phyloP scores from a whole-genome alignment of 108 stramenopile genomes.

The Cyclotella cryptica region DNA sequence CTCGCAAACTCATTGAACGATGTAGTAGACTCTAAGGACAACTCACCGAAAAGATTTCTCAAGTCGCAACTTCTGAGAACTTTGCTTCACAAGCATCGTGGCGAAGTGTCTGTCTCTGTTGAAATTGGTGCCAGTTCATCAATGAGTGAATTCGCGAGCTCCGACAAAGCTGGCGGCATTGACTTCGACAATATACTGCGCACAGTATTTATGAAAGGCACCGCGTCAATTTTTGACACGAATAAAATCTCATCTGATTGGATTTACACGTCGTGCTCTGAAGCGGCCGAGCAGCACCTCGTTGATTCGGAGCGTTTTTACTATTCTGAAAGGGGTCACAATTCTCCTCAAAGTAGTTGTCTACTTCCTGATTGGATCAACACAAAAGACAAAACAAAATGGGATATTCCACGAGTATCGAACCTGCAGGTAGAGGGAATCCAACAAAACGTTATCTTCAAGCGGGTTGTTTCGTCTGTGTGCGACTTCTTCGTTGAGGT shows the following conservation, averaged over 20 bases:
- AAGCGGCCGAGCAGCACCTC: slow-evolving; percentile 8
- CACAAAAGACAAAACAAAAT: background rate
- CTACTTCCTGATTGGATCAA: slow-evolving; percentile 13
- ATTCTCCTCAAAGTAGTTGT: background rate
- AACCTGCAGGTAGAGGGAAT: background rate
- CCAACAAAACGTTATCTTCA: background rate
- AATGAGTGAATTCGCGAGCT: background rate
- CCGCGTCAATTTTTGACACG: slow-evolving; percentile 11
- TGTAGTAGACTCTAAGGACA: background rate
- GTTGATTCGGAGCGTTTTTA: slow-evolving; percentile 21
- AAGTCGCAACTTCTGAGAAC: background rate
- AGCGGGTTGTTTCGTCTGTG: slow-evolving; percentile 9
- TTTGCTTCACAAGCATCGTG: background rate
- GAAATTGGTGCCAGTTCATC: slow-evolving; percentile 5
- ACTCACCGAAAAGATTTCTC: background rate
- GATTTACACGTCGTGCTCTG: background rate
- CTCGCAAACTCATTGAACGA: background rate
- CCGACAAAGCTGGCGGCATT: slow-evolving; percentile 7
- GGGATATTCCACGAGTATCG: background rate
- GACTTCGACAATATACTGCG: slow-evolving; percentile 21
- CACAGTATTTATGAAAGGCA: slow-evolving; percentile 19
- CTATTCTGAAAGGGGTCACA: background rate
- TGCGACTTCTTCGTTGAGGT: slow-evolving; percentile 33
- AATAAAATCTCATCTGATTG: background rate
- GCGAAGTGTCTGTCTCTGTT: background rate